Conservation (phyloP, 1,284 basidiomycete genomes). For the Schizopora paradoxa region DNA sequence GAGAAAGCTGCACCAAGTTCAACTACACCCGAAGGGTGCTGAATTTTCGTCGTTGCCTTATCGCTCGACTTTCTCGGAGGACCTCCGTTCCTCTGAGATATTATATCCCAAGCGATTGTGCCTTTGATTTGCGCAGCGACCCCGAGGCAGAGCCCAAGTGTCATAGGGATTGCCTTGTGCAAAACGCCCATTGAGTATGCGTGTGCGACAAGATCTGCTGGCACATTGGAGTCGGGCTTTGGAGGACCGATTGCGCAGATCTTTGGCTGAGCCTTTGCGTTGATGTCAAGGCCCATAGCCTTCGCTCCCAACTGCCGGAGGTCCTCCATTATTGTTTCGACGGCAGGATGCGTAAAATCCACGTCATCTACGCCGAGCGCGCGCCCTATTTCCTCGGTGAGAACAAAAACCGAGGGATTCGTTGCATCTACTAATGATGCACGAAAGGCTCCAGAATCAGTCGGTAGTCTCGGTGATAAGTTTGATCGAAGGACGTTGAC, state of each 20-base stretch:
- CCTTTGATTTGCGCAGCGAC: slow-evolving; percentile 52
- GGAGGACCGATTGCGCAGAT: slow-evolving; percentile 53
- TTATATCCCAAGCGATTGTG: slow-evolving; percentile 48
- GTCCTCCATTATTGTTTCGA: slow-evolving; percentile 41
- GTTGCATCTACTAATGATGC: slow-evolving; percentile 66
- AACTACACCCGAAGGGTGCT: slow-evolving; percentile 61
- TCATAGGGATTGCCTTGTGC: slow-evolving; percentile 73
- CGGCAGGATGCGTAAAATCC: slow-evolving; percentile 25
- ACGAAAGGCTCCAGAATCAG: slow-evolving; percentile 16
- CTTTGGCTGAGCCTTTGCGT: slow-evolving; percentile 63
- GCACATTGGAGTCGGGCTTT: slow-evolving; percentile 24
- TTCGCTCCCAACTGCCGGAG: slow-evolving; percentile 53
- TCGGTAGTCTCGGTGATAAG: too few relatives aligned
- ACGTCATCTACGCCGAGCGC: slow-evolving; percentile 27
- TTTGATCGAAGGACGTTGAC: slow-evolving; percentile 43
- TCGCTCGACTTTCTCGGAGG: background rate
- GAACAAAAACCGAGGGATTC: slow-evolving; percentile 66
- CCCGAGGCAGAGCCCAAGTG: slow-evolving; percentile 65
- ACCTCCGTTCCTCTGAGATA: slow-evolving; percentile 14
- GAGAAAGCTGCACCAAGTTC: slow-evolving; percentile 56
- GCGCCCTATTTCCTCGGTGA: slow-evolving; percentile 36
- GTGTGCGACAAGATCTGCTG: slow-evolving; percentile 51
- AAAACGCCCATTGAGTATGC: slow-evolving; percentile 69
- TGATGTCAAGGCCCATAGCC: slow-evolving; percentile 60
- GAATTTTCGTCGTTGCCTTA: slow-evolving; percentile 40